Conservation (phyloP, 306 rosid species). For the Citrullus colocynthis region DNA sequence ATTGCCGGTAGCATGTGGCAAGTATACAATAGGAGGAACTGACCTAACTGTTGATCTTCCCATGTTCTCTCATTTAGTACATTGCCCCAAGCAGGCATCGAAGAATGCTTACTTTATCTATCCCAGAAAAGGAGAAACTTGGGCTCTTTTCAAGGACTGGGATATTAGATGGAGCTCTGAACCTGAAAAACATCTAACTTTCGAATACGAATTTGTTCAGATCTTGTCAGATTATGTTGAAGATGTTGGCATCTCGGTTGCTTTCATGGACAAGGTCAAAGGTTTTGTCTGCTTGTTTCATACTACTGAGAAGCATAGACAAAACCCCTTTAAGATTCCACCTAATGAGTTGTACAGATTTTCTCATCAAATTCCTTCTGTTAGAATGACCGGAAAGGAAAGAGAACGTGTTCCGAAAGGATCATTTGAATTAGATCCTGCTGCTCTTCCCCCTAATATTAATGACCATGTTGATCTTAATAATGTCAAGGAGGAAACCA, state of each 20-base stretch:
- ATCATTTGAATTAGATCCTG: slow-evolving; percentile 85
- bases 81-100: slow-evolving; percentile 24
- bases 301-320: slow-evolving; percentile 25
- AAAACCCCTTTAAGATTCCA: slow-evolving; percentile 26
- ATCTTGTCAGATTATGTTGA: slow-evolving; percentile 48
- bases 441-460: slow-evolving; percentile 41
- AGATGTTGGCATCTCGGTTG: slow-evolving; percentile 38
- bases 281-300: slow-evolving; percentile 80
- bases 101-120: slow-evolving; percentile 29
- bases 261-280: slow-evolving; percentile 51
- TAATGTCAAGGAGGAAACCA: slow-evolving; percentile 19
- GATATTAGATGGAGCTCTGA: slow-evolving; percentile 61
- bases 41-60: slow-evolving; percentile 18
- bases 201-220: slow-evolving; percentile 52
- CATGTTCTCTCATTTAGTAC: slow-evolving; percentile 67
- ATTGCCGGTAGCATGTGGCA: slow-evolving; percentile 69
- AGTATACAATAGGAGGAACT: slow-evolving; percentile 28
- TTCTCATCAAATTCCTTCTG: slow-evolving; percentile 70
- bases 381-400: slow-evolving; percentile 64
- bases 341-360: slow-evolving; percentile 54
- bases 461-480: slow-evolving; percentile 13
- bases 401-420: slow-evolving; percentile 59
- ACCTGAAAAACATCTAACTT: slow-evolving; percentile 30
- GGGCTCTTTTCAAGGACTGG: slow-evolving; percentile 88
- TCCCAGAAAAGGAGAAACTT: slow-evolving; percentile 79